A percentile compares a stretch with the other conserved stretches of the same genome.
These are phyloP conservation scores for Phytophthora rubi DNA, from an alignment of 352 stramenopile species.

Conservation along the genomic window DNA sequence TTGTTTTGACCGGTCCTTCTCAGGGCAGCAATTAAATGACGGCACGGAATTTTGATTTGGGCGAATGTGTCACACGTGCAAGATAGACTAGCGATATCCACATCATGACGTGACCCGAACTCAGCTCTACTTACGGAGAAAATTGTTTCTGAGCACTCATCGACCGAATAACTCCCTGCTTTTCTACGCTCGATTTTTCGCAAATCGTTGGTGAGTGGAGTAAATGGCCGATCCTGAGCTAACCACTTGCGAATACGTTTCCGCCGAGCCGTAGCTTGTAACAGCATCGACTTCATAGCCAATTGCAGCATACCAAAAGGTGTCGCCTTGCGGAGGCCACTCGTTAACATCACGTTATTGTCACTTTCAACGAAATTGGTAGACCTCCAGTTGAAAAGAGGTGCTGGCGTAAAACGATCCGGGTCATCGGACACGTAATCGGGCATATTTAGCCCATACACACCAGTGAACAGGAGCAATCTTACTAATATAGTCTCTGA, in stretches of 20 bases:
- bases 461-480: neutral
- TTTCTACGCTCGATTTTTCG: no score
- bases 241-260: no score
- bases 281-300: neutral
- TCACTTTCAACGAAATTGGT: neutral
- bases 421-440: neutral
- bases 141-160: no score
- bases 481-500: neutral
- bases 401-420: neutral
- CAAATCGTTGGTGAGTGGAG: no score
- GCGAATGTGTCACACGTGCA: no score
- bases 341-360: neutral
- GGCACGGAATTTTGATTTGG: no score
- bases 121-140: no score
- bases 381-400: neutral
- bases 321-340: neutral
- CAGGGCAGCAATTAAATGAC: no score
- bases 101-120: no score
- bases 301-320: neutral
- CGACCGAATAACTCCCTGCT: no score
- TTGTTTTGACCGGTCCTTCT: neutral
- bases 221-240: no score
- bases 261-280: neutral
- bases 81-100: no score
- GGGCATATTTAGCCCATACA: neutral